Conservation (phyloP, 2,329 filamentous ascomycete species). For the Penicillium sp. region DNA sequence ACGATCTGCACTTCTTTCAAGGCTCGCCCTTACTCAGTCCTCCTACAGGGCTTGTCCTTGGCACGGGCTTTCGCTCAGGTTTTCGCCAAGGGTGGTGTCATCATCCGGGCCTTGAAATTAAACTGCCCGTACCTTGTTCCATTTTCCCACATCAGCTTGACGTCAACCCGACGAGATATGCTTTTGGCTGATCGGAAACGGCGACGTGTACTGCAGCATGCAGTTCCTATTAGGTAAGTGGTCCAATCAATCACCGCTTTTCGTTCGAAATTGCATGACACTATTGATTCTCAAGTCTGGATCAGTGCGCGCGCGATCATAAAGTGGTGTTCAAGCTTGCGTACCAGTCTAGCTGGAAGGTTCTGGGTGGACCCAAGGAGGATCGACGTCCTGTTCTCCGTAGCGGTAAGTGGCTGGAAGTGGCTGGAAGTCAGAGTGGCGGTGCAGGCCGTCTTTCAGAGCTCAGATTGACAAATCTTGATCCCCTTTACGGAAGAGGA, state of each 20-base stretch:
- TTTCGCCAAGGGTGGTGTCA: not conserved
- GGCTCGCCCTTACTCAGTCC: not conserved
- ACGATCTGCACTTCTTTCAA: constrained; percentile 13
- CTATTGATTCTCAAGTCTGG: not conserved
- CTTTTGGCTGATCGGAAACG: not conserved
- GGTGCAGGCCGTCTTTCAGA: not conserved
- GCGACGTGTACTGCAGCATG: not conserved
- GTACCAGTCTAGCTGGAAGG: not conserved
- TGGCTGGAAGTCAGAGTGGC: not conserved
- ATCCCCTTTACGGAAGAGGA: not conserved
- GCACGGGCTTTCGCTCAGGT: not conserved
- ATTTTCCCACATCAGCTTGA: constrained; percentile 12
- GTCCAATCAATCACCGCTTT: not conserved
- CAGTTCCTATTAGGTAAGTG: not conserved
- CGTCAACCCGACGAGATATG: constrained; percentile 9
- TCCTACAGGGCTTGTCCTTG: not conserved
- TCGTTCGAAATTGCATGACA: not conserved
- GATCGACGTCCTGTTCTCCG: not conserved
- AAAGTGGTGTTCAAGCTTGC: not conserved
- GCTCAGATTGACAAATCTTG: not conserved
- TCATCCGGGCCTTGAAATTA: not conserved
- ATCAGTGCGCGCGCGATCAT: not conserved
- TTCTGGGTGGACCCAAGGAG: not conserved
- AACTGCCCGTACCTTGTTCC: not conserved
- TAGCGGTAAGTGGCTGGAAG: not conserved